Percentiles rank a stretch among this genome's conserved stretches.
Conservation (phyloP, 208 protist genomes). For the Leishmania martiniquensis region DNA sequence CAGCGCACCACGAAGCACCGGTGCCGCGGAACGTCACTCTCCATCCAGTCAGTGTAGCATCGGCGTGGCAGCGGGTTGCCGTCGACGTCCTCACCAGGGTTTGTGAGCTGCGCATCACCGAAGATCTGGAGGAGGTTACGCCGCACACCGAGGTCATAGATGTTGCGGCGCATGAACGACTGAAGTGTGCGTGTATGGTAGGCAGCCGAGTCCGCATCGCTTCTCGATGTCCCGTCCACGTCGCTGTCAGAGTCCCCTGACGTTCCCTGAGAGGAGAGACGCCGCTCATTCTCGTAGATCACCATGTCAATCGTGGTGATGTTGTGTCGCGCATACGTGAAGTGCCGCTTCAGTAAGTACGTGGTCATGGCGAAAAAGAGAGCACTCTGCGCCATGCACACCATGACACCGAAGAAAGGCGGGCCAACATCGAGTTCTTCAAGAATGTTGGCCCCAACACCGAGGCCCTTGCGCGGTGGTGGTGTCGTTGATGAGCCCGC, state of each 20-base stretch:
- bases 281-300: conserved; percentile 57
- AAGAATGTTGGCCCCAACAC: conserved; percentile 32
- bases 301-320: conserved; percentile 88
- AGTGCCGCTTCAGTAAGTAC: conserved; percentile 71
- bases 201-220: background rate
- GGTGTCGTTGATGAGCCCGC: background rate
- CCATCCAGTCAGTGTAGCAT: conserved; percentile 59
- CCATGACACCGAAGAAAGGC: conserved; percentile 76
- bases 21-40: conserved; percentile 52
- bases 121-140: conserved; percentile 86
- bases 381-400: conserved; percentile 63
- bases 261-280: conserved; percentile 8
- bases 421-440: conserved; percentile 69
- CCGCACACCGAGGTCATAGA: conserved; percentile 83
- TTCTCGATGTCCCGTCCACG: background rate
- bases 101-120: conserved; percentile 58
- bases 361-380: conserved; percentile 80
- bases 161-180: conserved; percentile 46
- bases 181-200: conserved; percentile 20
- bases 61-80: conserved; percentile 12
- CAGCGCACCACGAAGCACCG: conserved; percentile 56
- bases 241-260: conserved; percentile 30
- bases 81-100: conserved; percentile 1
- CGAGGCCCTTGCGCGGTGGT: conserved; percentile 17
- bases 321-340: conserved; percentile 76